Base-by-base conservation (phyloP, 2,329 filamentous ascomycete species). In the Aureobasidium sp. region DNA sequence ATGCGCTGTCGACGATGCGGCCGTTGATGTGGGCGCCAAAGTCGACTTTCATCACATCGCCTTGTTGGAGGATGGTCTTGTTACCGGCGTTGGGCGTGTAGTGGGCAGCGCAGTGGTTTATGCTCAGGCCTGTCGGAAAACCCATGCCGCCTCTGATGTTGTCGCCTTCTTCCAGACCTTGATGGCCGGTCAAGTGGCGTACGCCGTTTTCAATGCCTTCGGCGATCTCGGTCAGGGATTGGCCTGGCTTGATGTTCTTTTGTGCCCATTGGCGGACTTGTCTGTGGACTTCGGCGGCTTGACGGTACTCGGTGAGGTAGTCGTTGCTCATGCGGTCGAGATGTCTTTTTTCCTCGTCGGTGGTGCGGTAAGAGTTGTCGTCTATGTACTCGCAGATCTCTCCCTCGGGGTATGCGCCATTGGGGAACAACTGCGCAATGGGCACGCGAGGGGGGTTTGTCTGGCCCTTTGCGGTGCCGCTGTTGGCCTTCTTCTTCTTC, bases 11-110 rank as follows among this genome's bases (percentile, higher is more conserved):
- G 55, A 90, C 85, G 64, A 90, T 91, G 60, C 82, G 78, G 3
- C 87, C 87, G 63, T 86, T 87, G 63, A 90, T 78, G 66, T 91
- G 87, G 25, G 90, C 86, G 44, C 87, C 86, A 63, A 90, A 87
- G 63, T 91, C 86, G 6, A 90, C 83, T 69, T 88, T 90, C 78
- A 91, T 79, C 30, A 94, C 86, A 65, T 94, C 87, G 57, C 81
- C 78, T 64, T 86, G 74, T 55, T 93, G 73, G 29, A 90, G 70
- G 62, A 85, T 79, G 66, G 89, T 88, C 68, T 82, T 84, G 63
- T 78, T 71, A 2, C 78, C 76, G 1, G 78, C 73, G 59, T 79
- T 81, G 6, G 78, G 78, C 1, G 77, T 79, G 60, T 71, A 81
- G 63, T 81, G 78, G 6, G 78, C 78, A 12, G 72, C 77, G 37